Base-by-base conservation (phyloP, 2,329 filamentous ascomycete species). In the Botrytis sinoallii region DNA sequence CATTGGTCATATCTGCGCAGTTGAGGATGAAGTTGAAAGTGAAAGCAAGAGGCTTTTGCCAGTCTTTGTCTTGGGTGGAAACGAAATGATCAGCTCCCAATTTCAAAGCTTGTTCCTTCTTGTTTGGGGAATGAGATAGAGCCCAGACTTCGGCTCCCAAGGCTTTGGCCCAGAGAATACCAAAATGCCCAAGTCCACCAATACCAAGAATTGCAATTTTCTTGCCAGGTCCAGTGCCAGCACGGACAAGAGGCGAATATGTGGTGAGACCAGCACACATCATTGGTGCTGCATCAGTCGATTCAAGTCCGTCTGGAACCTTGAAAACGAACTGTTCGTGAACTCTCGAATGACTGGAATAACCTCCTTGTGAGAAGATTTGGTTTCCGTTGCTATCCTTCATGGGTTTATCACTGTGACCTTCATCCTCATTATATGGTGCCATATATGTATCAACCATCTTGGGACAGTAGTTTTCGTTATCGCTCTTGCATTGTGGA, bases 201-300 rank as follows among this genome's bases (percentile, higher is more conserved):
- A 90, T 83, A 60, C 88, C 89, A 22, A 93, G 84, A 72, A 95
- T 88, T 0, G 90, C 93, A 0, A 95, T 91, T 9, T 83, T 86
- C 81, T 92, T 93, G 9, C 92, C 92, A 0, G 91, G 90, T 0
- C 92, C 92, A 40, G 89, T 86, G 2, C 88, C 89, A 44, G 92
- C 89, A 35, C 90, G 86, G 67, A 87, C 86, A 29, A 96, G 83
- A 0, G 93, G 93, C 5, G 88, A 87, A 80, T 88, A 96, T 0
- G 91, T 87, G 0, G 93, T 96, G 71, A 95, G 86, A 1, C 93
- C 93, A 1, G 90, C 93, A 79, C 93, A 95, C 42, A 95, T 86
- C 84, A 96, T 89, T 1, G 93, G 92, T 2, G 92, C 88, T 0
- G 85, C 86, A 1, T 84, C 80, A 38, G 86, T 84, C 0, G 84